Evolutionary conservation across 257 asterid genomes (phyloP).

Genomic region (Scutellaria baicalensis): DNA sequence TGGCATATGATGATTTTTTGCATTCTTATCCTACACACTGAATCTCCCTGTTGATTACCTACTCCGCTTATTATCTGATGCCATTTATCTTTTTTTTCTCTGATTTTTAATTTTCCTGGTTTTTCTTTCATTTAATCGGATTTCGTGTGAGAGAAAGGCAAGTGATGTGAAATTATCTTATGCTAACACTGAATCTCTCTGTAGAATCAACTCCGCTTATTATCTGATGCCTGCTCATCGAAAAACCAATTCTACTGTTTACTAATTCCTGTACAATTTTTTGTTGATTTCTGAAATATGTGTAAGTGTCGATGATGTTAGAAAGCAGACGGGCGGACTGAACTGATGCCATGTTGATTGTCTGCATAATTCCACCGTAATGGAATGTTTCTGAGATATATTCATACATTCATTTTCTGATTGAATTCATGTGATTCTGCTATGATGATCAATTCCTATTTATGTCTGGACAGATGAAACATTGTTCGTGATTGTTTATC

Average conservation of each 20-base stretch:
- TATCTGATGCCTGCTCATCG: slow-evolving; percentile 22
- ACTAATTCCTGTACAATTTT: too few relatives aligned
- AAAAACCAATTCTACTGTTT: not conserved
- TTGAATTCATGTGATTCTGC: not conserved
- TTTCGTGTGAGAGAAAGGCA: not conserved
- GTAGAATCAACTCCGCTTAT: slow-evolving; percentile 43
- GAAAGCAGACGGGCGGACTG: slow-evolving; percentile 92
- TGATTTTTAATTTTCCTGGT: not conserved
- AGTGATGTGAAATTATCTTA: slow-evolving; percentile 20
- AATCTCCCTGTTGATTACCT: slow-evolving; percentile 40
- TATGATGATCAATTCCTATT: slow-evolving; percentile 34
- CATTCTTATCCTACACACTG: slow-evolving; percentile 61
- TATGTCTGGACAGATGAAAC: slow-evolving; percentile 79
- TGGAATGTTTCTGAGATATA: slow-evolving; percentile 41
- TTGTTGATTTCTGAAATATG: too few relatives aligned
- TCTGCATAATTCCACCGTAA: slow-evolving; percentile 50
- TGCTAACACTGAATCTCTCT: slow-evolving; percentile 26
- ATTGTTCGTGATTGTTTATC: slow-evolving; percentile 44
- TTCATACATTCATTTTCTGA: too few relatives aligned
- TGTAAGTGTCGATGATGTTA: slow-evolving; percentile 35
- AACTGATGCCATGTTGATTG: slow-evolving; percentile 88
- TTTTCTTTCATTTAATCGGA: not conserved
- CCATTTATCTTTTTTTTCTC: slow-evolving; percentile 5
- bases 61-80: slow-evolving; percentile 90
- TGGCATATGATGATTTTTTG: slow-evolving; percentile 43